A percentile compares a stretch with the other conserved stretches of the same genome.
phyloP scores from a whole-genome alignment of 371 early-diverging fungal species.

The Phascolomyces articulosus region DNA sequence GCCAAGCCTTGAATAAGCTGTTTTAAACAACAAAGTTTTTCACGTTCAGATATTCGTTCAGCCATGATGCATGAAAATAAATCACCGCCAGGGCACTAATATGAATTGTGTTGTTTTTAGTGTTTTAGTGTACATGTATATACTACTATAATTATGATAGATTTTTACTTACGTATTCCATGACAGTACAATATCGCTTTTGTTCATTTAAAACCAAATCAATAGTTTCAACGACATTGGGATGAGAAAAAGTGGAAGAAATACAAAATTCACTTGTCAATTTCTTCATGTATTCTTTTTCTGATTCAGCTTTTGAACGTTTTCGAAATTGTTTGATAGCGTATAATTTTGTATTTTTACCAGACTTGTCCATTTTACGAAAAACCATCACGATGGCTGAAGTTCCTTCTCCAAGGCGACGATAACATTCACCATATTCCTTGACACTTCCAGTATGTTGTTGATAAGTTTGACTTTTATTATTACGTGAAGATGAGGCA shows the following conservation, averaged over 20 bases:
- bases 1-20: constrained; percentile 90
- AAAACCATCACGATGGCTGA: constrained; percentile 90
- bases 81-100: constrained; percentile 72
- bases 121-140: not conserved
- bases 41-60: constrained; percentile 73
- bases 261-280: constrained; percentile 94
- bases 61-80: constrained; percentile 75
- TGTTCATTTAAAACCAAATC: constrained; percentile 93
- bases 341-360: constrained; percentile 60
- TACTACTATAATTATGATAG: too few relatives aligned
- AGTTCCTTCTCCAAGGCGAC: constrained; percentile 87
- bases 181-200: constrained; percentile 93
- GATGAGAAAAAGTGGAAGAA: constrained; percentile 78
- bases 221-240: constrained; percentile 86
- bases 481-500: too few relatives aligned
- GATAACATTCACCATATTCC: constrained; percentile 82
- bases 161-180: constrained; percentile 72
- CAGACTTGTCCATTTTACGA: constrained; percentile 61
- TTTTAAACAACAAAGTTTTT: constrained; percentile 88
- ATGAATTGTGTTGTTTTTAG: not conserved
- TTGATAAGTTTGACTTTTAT: too few relatives aligned
- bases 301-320: constrained; percentile 61
- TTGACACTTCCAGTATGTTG: constrained; percentile 42
- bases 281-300: constrained; percentile 70
- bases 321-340: constrained; percentile 63